Percentiles rank a stretch among this genome's conserved stretches.
Evolutionary conservation across 768 basidiomycete species (phyloP).

Genomic region (Naganishia antarctica): DNA sequence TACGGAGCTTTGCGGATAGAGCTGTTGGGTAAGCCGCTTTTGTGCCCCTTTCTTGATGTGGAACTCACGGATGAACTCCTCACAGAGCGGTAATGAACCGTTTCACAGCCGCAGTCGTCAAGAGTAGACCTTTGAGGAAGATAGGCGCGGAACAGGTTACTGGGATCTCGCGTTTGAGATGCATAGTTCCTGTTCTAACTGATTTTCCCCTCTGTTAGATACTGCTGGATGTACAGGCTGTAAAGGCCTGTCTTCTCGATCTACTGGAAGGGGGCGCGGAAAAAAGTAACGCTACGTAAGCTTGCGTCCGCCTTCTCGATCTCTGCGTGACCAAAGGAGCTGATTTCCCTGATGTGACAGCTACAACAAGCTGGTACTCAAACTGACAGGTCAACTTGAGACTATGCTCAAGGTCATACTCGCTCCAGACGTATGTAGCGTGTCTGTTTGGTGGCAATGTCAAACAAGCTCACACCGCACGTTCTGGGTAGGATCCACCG

Average conservation of each 20-base stretch:
- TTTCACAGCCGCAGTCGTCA: conserved; percentile 83
- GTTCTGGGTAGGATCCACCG: conserved; percentile 71
- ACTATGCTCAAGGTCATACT: conserved; percentile 92
- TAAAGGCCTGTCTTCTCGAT: conserved; percentile 75
- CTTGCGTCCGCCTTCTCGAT: not conserved
- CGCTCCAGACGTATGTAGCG: conserved; percentile 69
- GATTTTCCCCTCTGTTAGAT: conserved; percentile 54
- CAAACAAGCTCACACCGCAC: not conserved
- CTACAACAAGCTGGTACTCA: conserved; percentile 75
- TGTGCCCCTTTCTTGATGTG: not conserved
- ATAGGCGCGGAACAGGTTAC: conserved; percentile 92
- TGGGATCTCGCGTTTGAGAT: not conserved
- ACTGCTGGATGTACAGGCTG: conserved; percentile 79
- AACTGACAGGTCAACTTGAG: conserved; percentile 75
- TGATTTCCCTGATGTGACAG: no score
- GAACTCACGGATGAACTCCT: not conserved
- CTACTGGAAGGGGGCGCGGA: conserved; percentile 62
- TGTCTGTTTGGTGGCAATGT: no score
- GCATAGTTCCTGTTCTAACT: conserved; percentile 25
- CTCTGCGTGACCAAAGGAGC: no score
- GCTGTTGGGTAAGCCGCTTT: conserved; percentile 64
- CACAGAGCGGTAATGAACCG: conserved; percentile 71
- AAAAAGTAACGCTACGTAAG: conserved; percentile 42
- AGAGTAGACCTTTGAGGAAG: conserved; percentile 82
- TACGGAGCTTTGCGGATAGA: conserved; percentile 89